Evolutionary conservation across 1,284 basidiomycete genomes (phyloP), one percentile per base, ranked within the genome.

Genomic region (Irpex rosettiformis): DNA sequence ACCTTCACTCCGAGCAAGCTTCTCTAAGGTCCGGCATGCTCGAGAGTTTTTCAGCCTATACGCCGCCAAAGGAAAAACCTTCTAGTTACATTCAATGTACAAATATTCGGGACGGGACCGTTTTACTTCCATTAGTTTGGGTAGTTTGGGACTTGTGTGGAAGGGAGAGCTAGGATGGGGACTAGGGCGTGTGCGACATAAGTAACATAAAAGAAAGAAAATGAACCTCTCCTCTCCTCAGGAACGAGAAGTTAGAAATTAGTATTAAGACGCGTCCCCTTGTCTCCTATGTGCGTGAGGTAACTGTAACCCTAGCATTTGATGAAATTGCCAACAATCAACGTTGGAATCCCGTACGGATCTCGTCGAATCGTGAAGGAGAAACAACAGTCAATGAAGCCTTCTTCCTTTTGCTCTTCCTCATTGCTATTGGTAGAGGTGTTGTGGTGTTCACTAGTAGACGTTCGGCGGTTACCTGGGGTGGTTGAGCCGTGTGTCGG

Each of bases 341-440:
- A 91, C 52, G 89, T 94, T n/a, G 93, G 93, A 61, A 95, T 94
- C 1, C 93, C 92, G 83, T 88, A 93, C 67, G 89, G 89, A 69
- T 98, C 95, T 61, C 95, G 76, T 55, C 95, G 78, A 55, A 98
- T 97, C 5, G 95, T 98, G 70, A 98, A 97, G 54, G 90, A 94
- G 72, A 98, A 98, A 71, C 94, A 97, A 71, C 96, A 98, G 68
- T 89, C 92, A 64, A 97, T 87, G 65, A 87, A 89, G 29, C 81
- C 84, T 68, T 88, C 87, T 69, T 89, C 89, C 61, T 74, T 77
- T 21, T 72, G 70, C 37, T 66, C 66, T 48, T 68, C 67, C 61
- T n/a, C n/a, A n/a, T n/a, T n/a, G n/a, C n/a, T n/a, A n/a, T n/a
- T n/a, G n/a, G n/a, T n/a, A n/a, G n/a, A n/a, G n/a, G n/a, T n/a